Conservation (phyloP, 371 early-diverging fungal species). For the Mortierella sp. region DNA sequence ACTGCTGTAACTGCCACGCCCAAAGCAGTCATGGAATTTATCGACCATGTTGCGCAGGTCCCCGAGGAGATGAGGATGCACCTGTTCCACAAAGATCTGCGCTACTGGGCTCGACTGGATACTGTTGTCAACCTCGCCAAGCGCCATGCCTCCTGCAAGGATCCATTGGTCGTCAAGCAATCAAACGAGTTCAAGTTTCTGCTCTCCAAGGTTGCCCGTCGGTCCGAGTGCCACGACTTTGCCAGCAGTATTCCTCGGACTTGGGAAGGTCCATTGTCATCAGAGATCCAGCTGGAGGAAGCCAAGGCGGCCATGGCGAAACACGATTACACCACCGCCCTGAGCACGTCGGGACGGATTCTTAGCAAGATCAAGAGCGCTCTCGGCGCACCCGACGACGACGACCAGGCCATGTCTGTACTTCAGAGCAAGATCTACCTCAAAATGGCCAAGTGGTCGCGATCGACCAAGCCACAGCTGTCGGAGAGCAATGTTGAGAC, state of each 20-base stretch:
- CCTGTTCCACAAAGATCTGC: slow-evolving; percentile 41
- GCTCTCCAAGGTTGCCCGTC: slow-evolving; percentile 49
- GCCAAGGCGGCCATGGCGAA: slow-evolving; percentile 53
- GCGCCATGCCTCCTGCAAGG: slow-evolving; percentile 15
- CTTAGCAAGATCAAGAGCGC: slow-evolving; percentile 14
- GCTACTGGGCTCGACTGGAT: slow-evolving; percentile 51
- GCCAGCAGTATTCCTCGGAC: slow-evolving; percentile 44
- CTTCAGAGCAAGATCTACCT: slow-evolving; percentile 51
- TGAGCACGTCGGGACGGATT: slow-evolving; percentile 25
- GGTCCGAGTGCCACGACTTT: slow-evolving; percentile 48
- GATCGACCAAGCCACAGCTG: slow-evolving; percentile 43
- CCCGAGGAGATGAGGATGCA: slow-evolving; percentile 45
- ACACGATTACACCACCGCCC: slow-evolving; percentile 43
- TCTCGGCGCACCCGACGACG: not conserved
- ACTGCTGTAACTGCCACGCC: slow-evolving; percentile 21
- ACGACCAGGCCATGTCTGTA: not conserved
- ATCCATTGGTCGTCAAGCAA: slow-evolving; percentile 20
- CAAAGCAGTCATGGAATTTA: slow-evolving; percentile 33
- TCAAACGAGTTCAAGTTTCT: slow-evolving; percentile 51
- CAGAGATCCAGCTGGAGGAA: slow-evolving; percentile 49
- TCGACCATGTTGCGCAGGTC: slow-evolving; percentile 27
- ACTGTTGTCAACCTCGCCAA: slow-evolving; percentile 44
- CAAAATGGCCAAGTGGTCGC: slow-evolving; percentile 57
- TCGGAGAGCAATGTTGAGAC: slow-evolving; percentile 22
- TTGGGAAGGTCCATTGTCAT: slow-evolving; percentile 39